Evolutionary conservation across 495 filamentous ascomycete genomes (phyloP).

Genomic region (Penicillium ochrochloron): DNA sequence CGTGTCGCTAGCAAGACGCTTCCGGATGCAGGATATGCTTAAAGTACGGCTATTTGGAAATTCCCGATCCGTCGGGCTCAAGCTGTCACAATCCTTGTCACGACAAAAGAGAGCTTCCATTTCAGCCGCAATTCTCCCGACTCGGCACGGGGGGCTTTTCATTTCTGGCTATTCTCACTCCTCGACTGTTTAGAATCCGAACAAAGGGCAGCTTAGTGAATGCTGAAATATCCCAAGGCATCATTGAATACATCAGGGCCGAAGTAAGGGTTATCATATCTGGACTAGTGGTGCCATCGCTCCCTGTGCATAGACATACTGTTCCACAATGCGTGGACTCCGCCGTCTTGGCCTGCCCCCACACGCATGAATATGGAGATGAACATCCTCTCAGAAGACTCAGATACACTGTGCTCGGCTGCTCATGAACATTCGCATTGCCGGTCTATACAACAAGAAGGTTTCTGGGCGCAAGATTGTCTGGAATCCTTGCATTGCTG

Average conservation of each 20-base stretch:
- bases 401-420: not conserved
- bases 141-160: not conserved
- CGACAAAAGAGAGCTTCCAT: not conserved
- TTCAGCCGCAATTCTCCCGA: not conserved
- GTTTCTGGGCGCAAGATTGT: not conserved
- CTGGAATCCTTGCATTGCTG: not conserved
- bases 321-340: not conserved
- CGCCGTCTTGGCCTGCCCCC: not conserved
- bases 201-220: not conserved
- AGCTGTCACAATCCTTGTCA: not conserved
- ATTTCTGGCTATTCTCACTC: not conserved
- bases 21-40: not conserved
- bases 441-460: not conserved
- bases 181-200: not conserved
- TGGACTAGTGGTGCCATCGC: slow-evolving; percentile 1
- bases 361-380: not conserved
- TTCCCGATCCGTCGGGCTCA: not conserved
- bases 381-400: not conserved
- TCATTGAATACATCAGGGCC: not conserved
- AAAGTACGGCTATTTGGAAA: not conserved
- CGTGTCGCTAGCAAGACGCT: not conserved
- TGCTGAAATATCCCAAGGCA: not conserved
- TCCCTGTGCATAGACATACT: not conserved
- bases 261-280: not conserved
- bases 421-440: not conserved